Percentiles rank a stretch among this genome's conserved stretches.
Conservation (phyloP, 495 filamentous ascomycete species). For the Bacidia gigantensis region DNA sequence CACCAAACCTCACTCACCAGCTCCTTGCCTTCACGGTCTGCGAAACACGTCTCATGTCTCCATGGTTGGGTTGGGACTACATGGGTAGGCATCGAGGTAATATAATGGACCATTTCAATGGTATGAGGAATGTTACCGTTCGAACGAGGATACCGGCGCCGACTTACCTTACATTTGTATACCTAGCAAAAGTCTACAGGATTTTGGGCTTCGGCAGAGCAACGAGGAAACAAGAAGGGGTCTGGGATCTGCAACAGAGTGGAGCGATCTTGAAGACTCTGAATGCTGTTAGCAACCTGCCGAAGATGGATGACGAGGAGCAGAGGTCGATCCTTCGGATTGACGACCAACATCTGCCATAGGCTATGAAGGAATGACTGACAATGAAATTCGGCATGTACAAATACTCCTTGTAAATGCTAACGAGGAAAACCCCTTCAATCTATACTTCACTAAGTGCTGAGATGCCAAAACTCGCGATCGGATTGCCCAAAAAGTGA, state of each 20-base stretch:
- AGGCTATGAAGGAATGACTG: too few relatives aligned
- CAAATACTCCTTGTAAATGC: too few relatives aligned
- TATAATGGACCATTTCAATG: slow-evolving; percentile 21
- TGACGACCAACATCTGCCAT: not conserved
- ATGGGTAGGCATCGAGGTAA: slow-evolving; percentile 10
- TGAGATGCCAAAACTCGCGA: too few relatives aligned
- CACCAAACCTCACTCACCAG: slow-evolving; percentile 22
- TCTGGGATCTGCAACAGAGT: slow-evolving; percentile 23
- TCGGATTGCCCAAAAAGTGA: too few relatives aligned
- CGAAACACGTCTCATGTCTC: slow-evolving; percentile 59
- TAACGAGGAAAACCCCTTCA: too few relatives aligned
- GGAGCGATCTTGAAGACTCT: slow-evolving; percentile 36
- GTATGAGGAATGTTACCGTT: slow-evolving; percentile 19
- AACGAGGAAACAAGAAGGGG: slow-evolving; percentile 24
- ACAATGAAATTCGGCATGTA: too few relatives aligned
- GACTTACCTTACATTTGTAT: slow-evolving; percentile 40
- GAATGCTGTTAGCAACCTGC: slow-evolving; percentile 39
- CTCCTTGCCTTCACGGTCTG: slow-evolving; percentile 49
- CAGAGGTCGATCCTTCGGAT: slow-evolving; percentile 22
- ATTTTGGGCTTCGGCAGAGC: slow-evolving; percentile 22
- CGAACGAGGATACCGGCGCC: slow-evolving; percentile 26
- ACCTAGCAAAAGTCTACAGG: slow-evolving; percentile 35
- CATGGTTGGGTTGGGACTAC: slow-evolving; percentile 55
- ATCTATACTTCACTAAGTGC: too few relatives aligned
- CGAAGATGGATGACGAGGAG: slow-evolving; percentile 26